phyloP scores from a whole-genome alignment of 2,329 filamentous ascomycete species.

The Phoma sp. region DNA sequence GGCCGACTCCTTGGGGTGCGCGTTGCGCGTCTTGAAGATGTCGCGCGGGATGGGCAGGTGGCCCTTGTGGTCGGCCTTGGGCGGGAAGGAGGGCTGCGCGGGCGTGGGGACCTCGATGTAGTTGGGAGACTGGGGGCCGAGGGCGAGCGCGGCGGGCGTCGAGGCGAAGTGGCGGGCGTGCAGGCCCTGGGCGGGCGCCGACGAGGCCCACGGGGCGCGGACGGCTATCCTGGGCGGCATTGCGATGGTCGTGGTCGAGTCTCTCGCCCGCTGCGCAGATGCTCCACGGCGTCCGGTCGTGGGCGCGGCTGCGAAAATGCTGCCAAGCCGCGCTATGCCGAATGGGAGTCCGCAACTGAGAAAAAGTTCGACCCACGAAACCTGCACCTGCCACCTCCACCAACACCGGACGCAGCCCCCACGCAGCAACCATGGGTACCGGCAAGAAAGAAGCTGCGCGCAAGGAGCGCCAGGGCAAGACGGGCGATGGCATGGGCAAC shows the following conservation, averaged over 20 bases:
- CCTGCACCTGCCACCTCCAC: conserved; percentile 14
- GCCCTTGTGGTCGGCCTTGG: conserved; percentile 69
- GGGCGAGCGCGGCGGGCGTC: conserved; percentile 54
- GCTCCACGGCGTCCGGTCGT: conserved; percentile 1
- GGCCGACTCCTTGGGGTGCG: conserved; percentile 62
- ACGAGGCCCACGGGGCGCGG: conserved; percentile 44
- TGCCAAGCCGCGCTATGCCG: conserved; percentile 31
- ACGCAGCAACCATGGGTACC: conserved; percentile 71
- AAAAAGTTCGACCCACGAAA: conserved; percentile 32
- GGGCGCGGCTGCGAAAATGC: conserved; percentile 27
- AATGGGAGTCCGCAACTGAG: conserved; percentile 11
- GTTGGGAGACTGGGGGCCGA: conserved; percentile 85
- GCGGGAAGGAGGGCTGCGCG: conserved; percentile 70
- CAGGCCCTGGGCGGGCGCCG: conserved; percentile 20
- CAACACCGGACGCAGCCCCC: not conserved
- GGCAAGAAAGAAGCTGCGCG: conserved; percentile 90
- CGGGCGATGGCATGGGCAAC: conserved; percentile 86
- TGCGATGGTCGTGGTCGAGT: conserved; percentile 19
- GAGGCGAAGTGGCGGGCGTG: conserved; percentile 50
- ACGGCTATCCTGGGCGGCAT: conserved; percentile 54
- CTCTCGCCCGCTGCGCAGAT: conserved; percentile 6
- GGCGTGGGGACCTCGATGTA: conserved; percentile 84
- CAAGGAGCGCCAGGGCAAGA: conserved; percentile 84
- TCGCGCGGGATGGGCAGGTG: conserved; percentile 83
- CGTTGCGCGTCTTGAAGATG: conserved; percentile 66